These are phyloP conservation scores for Dactylellina parvicollis DNA, from an alignment of 2,329 filamentous ascomycete genomes.

Conservation along the genomic window DNA sequence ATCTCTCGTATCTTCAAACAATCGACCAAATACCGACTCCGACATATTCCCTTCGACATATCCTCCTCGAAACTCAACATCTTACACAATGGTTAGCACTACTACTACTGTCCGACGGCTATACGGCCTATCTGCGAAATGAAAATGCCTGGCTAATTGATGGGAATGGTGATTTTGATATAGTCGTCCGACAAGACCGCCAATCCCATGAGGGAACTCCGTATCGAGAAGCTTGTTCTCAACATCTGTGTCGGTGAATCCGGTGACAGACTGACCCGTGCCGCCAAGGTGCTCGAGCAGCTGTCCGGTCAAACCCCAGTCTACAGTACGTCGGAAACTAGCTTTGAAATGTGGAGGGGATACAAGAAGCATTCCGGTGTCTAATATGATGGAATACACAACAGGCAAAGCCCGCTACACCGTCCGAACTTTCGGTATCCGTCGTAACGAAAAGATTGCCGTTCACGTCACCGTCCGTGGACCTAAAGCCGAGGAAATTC, in stretches of 20 bases:
- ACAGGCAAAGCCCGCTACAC: slow-evolving; percentile 92
- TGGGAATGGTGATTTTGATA: background rate
- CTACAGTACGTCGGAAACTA: slow-evolving; percentile 78
- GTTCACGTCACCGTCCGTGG: slow-evolving; percentile 99
- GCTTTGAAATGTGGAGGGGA: background rate
- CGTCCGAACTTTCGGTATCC: slow-evolving; percentile 99
- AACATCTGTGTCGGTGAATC: slow-evolving; percentile 99
- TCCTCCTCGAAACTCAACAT: slow-evolving; percentile 27
- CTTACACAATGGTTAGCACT: slow-evolving; percentile 52
- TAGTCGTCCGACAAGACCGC: slow-evolving; percentile 60
- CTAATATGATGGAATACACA: background rate
- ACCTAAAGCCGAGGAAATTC: slow-evolving; percentile 99
- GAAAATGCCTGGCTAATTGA: slow-evolving; percentile 36
- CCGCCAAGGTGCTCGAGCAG: slow-evolving; percentile 99
- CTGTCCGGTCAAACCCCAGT: slow-evolving; percentile 99
- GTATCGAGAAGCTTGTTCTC: slow-evolving; percentile 98
- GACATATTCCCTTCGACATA: slow-evolving; percentile 2
- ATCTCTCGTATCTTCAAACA: slow-evolving; percentile 21
- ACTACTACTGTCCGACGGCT: background rate
- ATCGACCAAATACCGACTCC: slow-evolving; percentile 23
- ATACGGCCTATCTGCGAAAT: background rate
- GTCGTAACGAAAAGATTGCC: slow-evolving; percentile 99
- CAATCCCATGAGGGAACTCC: slow-evolving; percentile 97
- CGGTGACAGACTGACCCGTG: slow-evolving; percentile 99
- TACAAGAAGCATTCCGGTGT: background rate